Percentiles rank a stretch among this genome's conserved stretches.
Conservation (phyloP, 768 basidiomycete genomes). For the Macrocybe gigantea region DNA sequence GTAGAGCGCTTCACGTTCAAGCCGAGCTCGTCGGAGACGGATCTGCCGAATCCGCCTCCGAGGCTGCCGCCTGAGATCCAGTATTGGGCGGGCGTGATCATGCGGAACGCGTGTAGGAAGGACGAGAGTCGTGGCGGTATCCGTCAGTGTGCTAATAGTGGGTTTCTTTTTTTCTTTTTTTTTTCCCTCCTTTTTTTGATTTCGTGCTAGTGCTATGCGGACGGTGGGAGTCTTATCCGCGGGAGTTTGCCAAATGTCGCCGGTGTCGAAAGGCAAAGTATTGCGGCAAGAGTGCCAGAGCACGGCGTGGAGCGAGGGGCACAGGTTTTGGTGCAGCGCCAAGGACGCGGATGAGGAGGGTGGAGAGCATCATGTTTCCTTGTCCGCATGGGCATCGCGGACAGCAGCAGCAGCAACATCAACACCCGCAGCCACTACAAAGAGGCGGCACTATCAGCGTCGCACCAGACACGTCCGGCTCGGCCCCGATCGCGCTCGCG, state of each 20-base stretch:
- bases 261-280: conserved; percentile 98
- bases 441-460: conserved; percentile 3
- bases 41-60: conserved; percentile 62
- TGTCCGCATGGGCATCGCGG: conserved; percentile 10
- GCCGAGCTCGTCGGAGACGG: conserved; percentile 76
- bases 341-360: conserved; percentile 44
- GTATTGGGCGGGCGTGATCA: conserved; percentile 99
- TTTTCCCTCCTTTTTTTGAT: conserved; percentile 1
- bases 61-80: conserved; percentile 86
- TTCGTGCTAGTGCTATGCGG: conserved; percentile 78
- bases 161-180: conserved; percentile 20
- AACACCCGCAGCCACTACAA: conserved; percentile 5
- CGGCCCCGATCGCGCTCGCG: neutral
- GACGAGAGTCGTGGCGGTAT: conserved; percentile 92
- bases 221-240: conserved; percentile 85
- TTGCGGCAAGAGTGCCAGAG: conserved; percentile 97
- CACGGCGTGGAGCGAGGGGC: conserved; percentile 94
- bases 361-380: conserved; percentile 3
- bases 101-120: conserved; percentile 98
- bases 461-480: too few species aligned
- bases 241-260: conserved; percentile 96
- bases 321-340: conserved; percentile 89
- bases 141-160: conserved; percentile 95
- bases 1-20: conserved; percentile 97
- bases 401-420: neutral